Base-by-base conservation (phyloP, 371 early-diverging fungal genomes). In the Mucor circinelloides region DNA sequence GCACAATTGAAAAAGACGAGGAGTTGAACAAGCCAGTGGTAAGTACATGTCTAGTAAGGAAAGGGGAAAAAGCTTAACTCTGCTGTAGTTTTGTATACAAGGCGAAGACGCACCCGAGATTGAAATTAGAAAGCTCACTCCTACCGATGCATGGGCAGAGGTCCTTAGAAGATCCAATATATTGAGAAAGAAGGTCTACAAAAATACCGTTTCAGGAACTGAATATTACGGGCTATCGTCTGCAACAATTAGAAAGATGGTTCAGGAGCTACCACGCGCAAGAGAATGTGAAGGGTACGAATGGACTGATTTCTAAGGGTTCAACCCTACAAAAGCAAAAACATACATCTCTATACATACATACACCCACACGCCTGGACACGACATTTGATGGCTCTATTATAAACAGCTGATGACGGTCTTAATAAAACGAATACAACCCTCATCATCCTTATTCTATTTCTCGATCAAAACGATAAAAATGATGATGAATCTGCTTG, bases 171-270 rank as follows among this genome's bases (percentile, higher is more conserved):
- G 84, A 27, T 90, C 94, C 9, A 90, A 93, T 59, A 80, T 83
- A 40, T 80, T 95, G 42, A 88, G 93, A 38, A 87, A 91, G 42
- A 85, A 89, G 9, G 88, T 88, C 30, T 88, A 88, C 62, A 86
- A 89, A 42, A 93, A 91, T 56, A 90, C 93, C 15, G 91, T 92
- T 1, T 93, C 93, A 6, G 97, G 97, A 9, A 95, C 96, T 2
- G 97, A 96, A 66, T 94, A 91, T 69, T 96, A 90, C 79, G 97
- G 96, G 0, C 89, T 96, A 64, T 84, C 96, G 15, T 89, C 93
- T 58, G 34, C 63, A 30, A 57, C 57, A 13, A 59, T 63, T 25
- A 63, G 50, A 30, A 52, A 68, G 38, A 57, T 68, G 64, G 63
- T 68, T 42, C 63, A 68, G 36, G 58, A 68, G 13, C 54, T 68